Percentiles rank a stretch among this genome's conserved stretches.
These are phyloP conservation scores for Hypholoma sublateritium DNA, from an alignment of 768 basidiomycete species.

Conservation along the genomic window DNA sequence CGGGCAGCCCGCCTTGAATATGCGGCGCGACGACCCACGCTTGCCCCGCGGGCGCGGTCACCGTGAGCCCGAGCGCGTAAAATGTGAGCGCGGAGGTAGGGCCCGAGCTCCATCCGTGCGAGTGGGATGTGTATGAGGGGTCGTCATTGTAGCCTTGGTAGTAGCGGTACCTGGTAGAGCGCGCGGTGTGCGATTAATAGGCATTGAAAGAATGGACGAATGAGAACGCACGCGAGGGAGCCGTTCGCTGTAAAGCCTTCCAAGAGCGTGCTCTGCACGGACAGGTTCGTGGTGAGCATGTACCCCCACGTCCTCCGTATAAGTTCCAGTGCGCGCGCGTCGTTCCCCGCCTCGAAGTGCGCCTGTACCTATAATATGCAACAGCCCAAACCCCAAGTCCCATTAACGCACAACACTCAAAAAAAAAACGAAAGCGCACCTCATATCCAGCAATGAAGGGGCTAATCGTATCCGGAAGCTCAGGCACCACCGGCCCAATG, in stretches of 20 bases:
- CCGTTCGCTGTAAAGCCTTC: slow-evolving; percentile 62
- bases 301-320: slow-evolving; percentile 59
- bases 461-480: slow-evolving; percentile 57
- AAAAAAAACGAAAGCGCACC: slow-evolving; percentile 28
- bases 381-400: no score
- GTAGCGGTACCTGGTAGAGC: slow-evolving; percentile 46
- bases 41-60: slow-evolving; percentile 46
- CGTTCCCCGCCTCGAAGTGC: slow-evolving; percentile 55
- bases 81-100: slow-evolving; percentile 58
- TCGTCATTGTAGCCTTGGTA: slow-evolving; percentile 57
- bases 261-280: slow-evolving; percentile 55
- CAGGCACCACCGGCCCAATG: slow-evolving; percentile 52
- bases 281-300: slow-evolving; percentile 54
- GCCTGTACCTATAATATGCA: slow-evolving; percentile 63
- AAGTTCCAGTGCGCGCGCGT: slow-evolving; percentile 50
- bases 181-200: not conserved
- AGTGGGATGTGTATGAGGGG: slow-evolving; percentile 56
- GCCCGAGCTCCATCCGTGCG: slow-evolving; percentile 61
- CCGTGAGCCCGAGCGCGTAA: slow-evolving; percentile 53
- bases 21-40: slow-evolving; percentile 51
- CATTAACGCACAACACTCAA: no score
- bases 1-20: slow-evolving; percentile 34
- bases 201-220: not conserved
- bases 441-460: slow-evolving; percentile 61
- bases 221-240: slow-evolving; percentile 41